Percentiles rank a stretch among this genome's conserved stretches.
phyloP scores from a whole-genome alignment of 2,329 filamentous ascomycete genomes.

The Zalaria sp. region DNA sequence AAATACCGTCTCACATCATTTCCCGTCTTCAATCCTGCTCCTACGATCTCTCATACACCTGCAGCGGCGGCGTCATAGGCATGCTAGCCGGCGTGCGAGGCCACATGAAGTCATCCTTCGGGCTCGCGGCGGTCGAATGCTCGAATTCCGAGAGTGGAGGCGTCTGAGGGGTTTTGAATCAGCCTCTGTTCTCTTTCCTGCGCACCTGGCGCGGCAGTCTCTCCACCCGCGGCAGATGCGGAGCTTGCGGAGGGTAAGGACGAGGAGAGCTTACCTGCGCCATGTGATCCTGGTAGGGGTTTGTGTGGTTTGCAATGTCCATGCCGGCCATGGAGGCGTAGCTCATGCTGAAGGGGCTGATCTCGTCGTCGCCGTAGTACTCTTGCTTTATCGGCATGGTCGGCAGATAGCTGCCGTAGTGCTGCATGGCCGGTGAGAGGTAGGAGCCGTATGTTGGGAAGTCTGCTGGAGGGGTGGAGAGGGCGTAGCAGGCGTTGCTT shows the following conservation, averaged over 20 bases:
- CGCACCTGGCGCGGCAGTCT: neutral
- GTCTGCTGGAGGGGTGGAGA: constrained; percentile 22
- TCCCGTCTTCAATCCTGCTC: too few relatives aligned
- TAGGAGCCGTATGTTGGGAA: constrained; percentile 41
- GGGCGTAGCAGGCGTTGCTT: constrained; percentile 20
- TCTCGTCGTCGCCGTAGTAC: constrained; percentile 43
- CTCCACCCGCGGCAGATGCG: neutral
- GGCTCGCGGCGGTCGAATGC: constrained; percentile 37
- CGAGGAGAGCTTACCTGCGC: constrained; percentile 56
- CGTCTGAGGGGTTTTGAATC: constrained; percentile 39
- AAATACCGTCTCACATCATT: too few relatives aligned
- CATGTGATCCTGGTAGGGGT: constrained; percentile 51
- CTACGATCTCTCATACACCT: constrained; percentile 7
- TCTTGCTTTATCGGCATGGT: constrained; percentile 51
- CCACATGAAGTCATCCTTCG: constrained; percentile 25
- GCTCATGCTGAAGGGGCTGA: constrained; percentile 53
- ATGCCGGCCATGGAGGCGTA: constrained; percentile 53
- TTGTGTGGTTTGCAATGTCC: constrained; percentile 37
- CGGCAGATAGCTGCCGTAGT: constrained; percentile 31
- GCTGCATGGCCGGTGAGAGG: constrained; percentile 30
- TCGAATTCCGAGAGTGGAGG: constrained; percentile 64
- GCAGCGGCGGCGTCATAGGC: constrained; percentile 49
- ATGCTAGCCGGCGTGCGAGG: constrained; percentile 61
- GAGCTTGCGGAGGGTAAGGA: too few relatives aligned
- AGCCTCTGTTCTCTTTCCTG: constrained; percentile 6